Evolutionary conservation across 352 stramenopile genomes (phyloP), one percentile per base, ranked within the genome.

Genomic region (Elongisporangium senticosum): DNA sequence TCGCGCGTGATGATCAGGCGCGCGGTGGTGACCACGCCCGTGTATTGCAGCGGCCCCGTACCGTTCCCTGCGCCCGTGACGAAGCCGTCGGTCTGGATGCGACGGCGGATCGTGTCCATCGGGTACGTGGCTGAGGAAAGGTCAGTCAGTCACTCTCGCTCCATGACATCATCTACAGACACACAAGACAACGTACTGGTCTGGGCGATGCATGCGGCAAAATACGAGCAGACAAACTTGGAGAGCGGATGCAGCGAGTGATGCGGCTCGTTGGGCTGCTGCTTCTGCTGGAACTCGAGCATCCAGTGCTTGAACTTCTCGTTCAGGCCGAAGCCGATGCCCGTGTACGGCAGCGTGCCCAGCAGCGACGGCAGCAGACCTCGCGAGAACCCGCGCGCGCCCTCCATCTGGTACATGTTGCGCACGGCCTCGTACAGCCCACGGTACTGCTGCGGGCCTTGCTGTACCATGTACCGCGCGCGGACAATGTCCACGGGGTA

Each of bases 401-500:
- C 86, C 20, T 89, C 85, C 15, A 78, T 64, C 53, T 78, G 83
- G 63, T 95, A 95, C 85, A 95, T 95, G 14, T 75, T 69, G 15
- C 64, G 21, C 10, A 95, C 75, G 0, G 81, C 83, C 49, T 95
- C 72, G 7, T 69, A 85, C 11, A 95, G 71, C 22, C 75, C 90
- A 4, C 64, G 76, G 67, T 91, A 92, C 47, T 86, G 78, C 54
- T 86, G 71, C 43, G 85, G 89, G 1, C 83, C 83, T 58, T 92
- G 85, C 74, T 95, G 85, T 53, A 95, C 85, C 83, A 93, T 91
- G 61, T 92, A 95, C 17, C 85, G 76, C 17, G 85, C 84, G 0
- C 86, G 78, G 24, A 95, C 70, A 58, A 92, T 89, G 62, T 95
- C 86, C 20, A 95, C 68, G 43, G 86, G 86, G 49, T 95, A 95